These are phyloP conservation scores for Aspergillaceae sp. DNA, from an alignment of 2,329 filamentous ascomycete species.

Conservation along the genomic window DNA sequence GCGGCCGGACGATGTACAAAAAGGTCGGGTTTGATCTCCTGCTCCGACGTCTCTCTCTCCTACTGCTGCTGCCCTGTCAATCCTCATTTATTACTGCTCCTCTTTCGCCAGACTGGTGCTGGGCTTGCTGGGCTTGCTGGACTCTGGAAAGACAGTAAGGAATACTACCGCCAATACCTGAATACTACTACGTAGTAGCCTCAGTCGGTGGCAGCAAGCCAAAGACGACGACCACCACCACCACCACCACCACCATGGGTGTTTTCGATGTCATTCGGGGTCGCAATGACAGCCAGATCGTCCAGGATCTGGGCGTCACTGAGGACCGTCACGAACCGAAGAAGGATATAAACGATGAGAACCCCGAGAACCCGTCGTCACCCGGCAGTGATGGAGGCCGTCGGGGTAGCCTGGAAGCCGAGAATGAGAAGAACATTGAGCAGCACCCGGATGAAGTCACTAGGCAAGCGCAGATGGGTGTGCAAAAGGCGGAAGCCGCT, in stretches of 20 bases:
- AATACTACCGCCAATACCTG: too few species aligned
- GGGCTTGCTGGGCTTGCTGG: neutral
- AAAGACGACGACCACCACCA: too few species aligned
- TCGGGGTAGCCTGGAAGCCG: neutral
- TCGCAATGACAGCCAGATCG: constrained; percentile 6
- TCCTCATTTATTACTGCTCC: neutral
- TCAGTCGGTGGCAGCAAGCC: too few species aligned
- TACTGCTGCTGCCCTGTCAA: neutral
- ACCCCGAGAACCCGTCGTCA: neutral
- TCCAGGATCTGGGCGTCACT: constrained; percentile 2
- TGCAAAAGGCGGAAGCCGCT: constrained; percentile 33
- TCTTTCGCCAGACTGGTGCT: neutral
- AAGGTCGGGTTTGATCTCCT: neutral
- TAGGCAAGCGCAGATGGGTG: constrained; percentile 4
- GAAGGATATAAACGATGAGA: constrained; percentile 1
- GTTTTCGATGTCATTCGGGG: constrained; percentile 3
- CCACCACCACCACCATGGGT: constrained; percentile 1
- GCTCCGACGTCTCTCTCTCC: neutral
- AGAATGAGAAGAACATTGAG: neutral
- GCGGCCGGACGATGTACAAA: neutral
- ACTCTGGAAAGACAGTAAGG: neutral
- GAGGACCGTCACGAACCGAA: constrained; percentile 2
- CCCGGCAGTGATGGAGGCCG: neutral
- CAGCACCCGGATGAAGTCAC: constrained; percentile 2
- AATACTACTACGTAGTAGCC: too few species aligned